Conservation (phyloP, 2,329 filamentous ascomycete species). For the Cladophialophora immunda region DNA sequence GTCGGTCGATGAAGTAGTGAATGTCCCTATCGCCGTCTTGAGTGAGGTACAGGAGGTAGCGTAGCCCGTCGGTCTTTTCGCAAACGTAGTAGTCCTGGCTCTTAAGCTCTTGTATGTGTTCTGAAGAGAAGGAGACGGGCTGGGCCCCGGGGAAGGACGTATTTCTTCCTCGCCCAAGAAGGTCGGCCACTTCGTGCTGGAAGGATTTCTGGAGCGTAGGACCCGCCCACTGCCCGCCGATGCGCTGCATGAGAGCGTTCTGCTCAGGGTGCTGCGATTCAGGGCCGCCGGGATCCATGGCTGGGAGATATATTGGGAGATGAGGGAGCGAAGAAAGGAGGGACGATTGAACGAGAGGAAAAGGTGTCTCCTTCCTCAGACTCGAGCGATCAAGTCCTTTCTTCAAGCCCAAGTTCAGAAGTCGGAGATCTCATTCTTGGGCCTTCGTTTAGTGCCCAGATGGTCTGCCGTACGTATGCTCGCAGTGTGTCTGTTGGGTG, state of each 20-base stretch:
- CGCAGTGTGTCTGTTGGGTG: neutral
- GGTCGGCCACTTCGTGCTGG: slow-evolving; percentile 75
- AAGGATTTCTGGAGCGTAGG: slow-evolving; percentile 64
- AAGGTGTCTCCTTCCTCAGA: neutral
- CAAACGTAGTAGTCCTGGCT: slow-evolving; percentile 93
- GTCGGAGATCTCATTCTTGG: neutral
- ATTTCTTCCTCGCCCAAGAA: slow-evolving; percentile 73
- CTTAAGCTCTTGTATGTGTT: slow-evolving; percentile 83
- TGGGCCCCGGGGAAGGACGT: slow-evolving; percentile 83
- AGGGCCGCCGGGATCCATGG: slow-evolving; percentile 17
- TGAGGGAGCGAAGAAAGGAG: neutral
- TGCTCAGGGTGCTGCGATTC: slow-evolving; percentile 8
- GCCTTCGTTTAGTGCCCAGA: neutral
- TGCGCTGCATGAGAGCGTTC: slow-evolving; percentile 31
- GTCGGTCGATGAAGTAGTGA: slow-evolving; percentile 95
- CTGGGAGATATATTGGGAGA: neutral
- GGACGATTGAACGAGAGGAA: neutral
- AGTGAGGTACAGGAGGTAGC: slow-evolving; percentile 92
- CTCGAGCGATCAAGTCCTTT: neutral
- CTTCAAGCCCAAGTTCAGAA: neutral
- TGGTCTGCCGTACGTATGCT: neutral
- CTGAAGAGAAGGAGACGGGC: slow-evolving; percentile 86
- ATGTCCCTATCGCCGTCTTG: slow-evolving; percentile 63
- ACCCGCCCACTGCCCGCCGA: slow-evolving; percentile 68
- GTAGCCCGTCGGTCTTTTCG: slow-evolving; percentile 96